Evolutionary conservation across 371 early-diverging fungal species (phyloP).

Genomic region (Mortierella sp.): DNA sequence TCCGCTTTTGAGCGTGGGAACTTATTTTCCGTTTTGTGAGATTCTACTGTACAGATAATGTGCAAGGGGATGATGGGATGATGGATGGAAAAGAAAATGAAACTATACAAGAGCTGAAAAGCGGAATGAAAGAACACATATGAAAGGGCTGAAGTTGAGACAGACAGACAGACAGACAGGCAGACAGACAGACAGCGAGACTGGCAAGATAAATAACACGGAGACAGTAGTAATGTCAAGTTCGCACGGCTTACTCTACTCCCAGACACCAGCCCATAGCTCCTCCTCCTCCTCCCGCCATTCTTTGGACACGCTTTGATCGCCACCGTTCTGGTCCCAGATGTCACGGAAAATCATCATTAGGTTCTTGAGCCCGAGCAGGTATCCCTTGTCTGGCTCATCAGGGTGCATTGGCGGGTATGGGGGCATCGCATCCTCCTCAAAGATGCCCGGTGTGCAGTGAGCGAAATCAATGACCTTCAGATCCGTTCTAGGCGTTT

Average conservation of each 20-base stretch:
- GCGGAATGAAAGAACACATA: no score
- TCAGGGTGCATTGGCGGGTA: conserved; percentile 77
- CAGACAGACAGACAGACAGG: conserved; percentile 1
- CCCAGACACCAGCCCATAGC: conserved; percentile 52
- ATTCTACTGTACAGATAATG: no score
- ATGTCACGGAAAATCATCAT: conserved; percentile 75
- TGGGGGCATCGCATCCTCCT: conserved; percentile 47
- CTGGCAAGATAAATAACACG: conserved; percentile 2
- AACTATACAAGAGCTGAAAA: no score
- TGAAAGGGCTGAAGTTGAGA: no score
- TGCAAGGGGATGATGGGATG: no score
- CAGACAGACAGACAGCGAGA: no score
- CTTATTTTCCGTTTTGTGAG: no score
- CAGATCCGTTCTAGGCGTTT: conserved; percentile 77
- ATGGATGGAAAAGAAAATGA: neutral
- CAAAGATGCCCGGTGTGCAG: conserved; percentile 62
- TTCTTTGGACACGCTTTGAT: conserved; percentile 32
- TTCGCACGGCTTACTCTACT: conserved; percentile 5
- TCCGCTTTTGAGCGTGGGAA: no score
- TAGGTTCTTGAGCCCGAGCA: conserved; percentile 78
- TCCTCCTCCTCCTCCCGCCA: conserved; percentile 51
- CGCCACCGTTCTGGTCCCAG: conserved; percentile 61
- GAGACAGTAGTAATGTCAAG: neutral
- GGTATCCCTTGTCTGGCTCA: conserved; percentile 79
- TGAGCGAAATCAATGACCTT: conserved; percentile 96